These are phyloP conservation scores for Berkeleyomyces rouxiae DNA, from an alignment of 2,329 filamentous ascomycete genomes.

Conservation along the genomic window DNA sequence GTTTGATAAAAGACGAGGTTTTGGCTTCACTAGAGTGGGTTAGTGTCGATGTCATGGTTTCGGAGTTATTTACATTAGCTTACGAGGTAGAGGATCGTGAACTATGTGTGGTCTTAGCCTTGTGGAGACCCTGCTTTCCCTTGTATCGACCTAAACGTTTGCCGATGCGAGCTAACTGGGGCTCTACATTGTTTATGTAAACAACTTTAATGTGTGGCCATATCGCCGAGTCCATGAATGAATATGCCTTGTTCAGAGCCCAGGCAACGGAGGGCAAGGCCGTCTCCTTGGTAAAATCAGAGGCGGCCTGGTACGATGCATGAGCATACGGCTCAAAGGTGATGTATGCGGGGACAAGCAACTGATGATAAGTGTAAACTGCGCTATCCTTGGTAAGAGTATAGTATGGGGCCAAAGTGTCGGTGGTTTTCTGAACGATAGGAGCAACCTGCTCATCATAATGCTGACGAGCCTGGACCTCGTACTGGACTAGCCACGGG, in stretches of 20 bases:
- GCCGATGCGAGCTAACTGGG: constrained; percentile 81
- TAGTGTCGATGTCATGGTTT: not conserved
- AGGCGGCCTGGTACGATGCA: constrained; percentile 49
- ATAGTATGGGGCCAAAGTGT: constrained; percentile 54
- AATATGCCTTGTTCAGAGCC: constrained; percentile 50
- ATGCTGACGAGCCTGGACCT: constrained; percentile 40
- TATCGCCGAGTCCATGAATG: constrained; percentile 58
- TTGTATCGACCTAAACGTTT: constrained; percentile 70
- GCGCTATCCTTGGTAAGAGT: constrained; percentile 44
- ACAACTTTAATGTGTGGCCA: constrained; percentile 68
- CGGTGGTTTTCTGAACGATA: constrained; percentile 46
- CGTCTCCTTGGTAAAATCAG: constrained; percentile 49
- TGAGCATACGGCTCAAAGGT: constrained; percentile 57
- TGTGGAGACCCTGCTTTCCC: constrained; percentile 26
- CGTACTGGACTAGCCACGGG: constrained; percentile 54
- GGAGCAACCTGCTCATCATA: constrained; percentile 61
- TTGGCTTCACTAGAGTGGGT: constrained; percentile 2
- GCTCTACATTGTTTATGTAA: constrained; percentile 86
- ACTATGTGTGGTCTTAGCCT: constrained; percentile 19
- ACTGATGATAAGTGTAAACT: constrained; percentile 51
- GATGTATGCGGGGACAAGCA: constrained; percentile 60
- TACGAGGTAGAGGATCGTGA: constrained; percentile 17
- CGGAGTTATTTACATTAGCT: constrained; percentile 14
- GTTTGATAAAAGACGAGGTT: constrained; percentile 12
- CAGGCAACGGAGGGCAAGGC: constrained; percentile 56